Conservation (phyloP, 1,139 yeast species). For the Candida tropicalis region DNA sequence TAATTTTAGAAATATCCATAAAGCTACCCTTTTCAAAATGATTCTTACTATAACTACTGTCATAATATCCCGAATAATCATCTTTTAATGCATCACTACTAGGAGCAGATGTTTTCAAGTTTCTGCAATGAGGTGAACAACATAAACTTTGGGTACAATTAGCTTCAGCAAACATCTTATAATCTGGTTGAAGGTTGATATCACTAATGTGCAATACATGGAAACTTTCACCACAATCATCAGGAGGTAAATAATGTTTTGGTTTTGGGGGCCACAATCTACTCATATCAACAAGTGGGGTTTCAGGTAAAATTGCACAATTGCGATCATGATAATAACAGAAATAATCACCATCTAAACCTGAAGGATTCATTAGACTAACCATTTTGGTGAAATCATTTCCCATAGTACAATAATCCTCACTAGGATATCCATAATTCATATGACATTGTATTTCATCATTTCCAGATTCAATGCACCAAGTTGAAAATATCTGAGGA, state of each 20-base stretch:
- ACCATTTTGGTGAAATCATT: slow-evolving; percentile 49
- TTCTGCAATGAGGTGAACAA: slow-evolving; percentile 25
- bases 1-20: slow-evolving; percentile 21
- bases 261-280: slow-evolving; percentile 44
- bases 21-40: slow-evolving; percentile 27
- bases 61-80: slow-evolving; percentile 24
- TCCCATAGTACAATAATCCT: slow-evolving; percentile 24
- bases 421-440: slow-evolving; percentile 26
- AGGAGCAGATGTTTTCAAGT: slow-evolving; percentile 15
- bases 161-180: slow-evolving; percentile 27
- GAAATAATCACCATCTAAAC: slow-evolving; percentile 55
- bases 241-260: slow-evolving; percentile 31
- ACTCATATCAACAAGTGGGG: slow-evolving; percentile 42
- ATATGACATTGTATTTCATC: slow-evolving; percentile 23
- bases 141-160: slow-evolving; percentile 34
- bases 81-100: slow-evolving; percentile 17
- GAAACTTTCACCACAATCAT: slow-evolving; percentile 20
- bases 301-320: slow-evolving; percentile 46
- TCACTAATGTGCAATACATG: slow-evolving; percentile 35
- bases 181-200: slow-evolving; percentile 29
- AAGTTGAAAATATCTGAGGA: slow-evolving; percentile 40
- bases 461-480: slow-evolving; percentile 47
- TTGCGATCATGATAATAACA: slow-evolving; percentile 50
- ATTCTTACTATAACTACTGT: slow-evolving; percentile 25
- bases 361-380: slow-evolving; percentile 47